Evolutionary conservation across 306 rosid genomes (phyloP).

Genomic region (Inga laurina): DNA sequence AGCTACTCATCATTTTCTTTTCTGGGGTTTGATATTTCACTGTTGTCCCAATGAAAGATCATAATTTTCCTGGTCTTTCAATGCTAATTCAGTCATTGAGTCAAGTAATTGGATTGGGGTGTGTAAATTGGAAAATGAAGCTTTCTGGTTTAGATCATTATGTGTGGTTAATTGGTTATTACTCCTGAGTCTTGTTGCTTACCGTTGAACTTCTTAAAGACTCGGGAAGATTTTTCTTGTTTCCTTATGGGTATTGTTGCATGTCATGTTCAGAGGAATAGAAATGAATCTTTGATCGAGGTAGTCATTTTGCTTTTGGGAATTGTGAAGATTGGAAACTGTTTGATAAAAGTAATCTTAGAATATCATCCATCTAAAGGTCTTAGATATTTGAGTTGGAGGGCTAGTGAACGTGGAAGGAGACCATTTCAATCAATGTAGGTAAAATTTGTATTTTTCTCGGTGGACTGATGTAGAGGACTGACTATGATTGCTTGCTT

Average conservation of each 20-base stretch:
- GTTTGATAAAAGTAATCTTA: constrained; percentile 6
- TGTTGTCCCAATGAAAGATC: constrained; percentile 30
- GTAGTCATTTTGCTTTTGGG: constrained; percentile 8
- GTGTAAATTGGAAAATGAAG: background rate
- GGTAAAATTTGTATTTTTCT: constrained; percentile 40
- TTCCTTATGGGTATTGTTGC: constrained; percentile 20
- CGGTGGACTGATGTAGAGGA: constrained; percentile 34
- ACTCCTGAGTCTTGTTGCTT: constrained; percentile 6
- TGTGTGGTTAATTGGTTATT: background rate
- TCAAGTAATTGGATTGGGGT: constrained; percentile 19
- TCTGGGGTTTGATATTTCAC: constrained; percentile 23
- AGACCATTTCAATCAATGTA: constrained; percentile 22
- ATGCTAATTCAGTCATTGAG: constrained; percentile 10
- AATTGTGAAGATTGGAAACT: constrained; percentile 10
- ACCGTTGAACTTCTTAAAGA: constrained; percentile 6
- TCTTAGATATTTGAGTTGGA: constrained; percentile 19
- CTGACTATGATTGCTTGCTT: constrained; percentile 14
- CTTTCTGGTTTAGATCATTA: constrained; percentile 12
- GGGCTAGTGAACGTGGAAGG: constrained; percentile 6
- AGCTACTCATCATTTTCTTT: constrained; percentile 13
- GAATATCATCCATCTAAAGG: constrained; percentile 12
- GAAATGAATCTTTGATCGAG: constrained; percentile 6
- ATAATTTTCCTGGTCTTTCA: constrained; percentile 19
- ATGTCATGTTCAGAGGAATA: constrained; percentile 19
- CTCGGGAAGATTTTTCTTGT: constrained; percentile 21